Conservation (phyloP, 2,329 filamentous ascomycete species). For the Penicillium rolfsii region DNA sequence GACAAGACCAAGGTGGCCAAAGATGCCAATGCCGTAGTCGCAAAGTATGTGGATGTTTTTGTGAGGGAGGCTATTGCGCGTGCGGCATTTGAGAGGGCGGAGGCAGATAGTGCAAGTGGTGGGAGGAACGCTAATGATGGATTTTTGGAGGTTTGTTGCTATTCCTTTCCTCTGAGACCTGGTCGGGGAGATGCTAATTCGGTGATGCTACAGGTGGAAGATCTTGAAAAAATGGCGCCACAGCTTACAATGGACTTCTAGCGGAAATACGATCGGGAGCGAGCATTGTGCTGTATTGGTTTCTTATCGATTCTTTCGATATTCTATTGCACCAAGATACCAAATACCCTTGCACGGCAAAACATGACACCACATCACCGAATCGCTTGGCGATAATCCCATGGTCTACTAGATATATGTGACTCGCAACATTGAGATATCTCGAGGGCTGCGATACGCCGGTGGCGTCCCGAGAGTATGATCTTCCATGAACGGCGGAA, state of each 20-base stretch:
- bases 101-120: conserved; percentile 41
- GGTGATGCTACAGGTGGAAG: conserved; percentile 66
- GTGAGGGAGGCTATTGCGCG: conserved; percentile 85
- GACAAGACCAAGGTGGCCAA: conserved; percentile 73
- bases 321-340: conserved; percentile 28
- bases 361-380: not conserved
- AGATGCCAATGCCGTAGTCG: conserved; percentile 75
- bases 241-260: conserved; percentile 85
- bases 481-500: conserved; percentile 31
- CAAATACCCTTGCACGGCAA: conserved; percentile 14
- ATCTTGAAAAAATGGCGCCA: conserved; percentile 84
- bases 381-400: not conserved
- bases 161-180: not conserved
- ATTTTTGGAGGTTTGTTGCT: conserved; percentile 71
- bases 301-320: conserved; percentile 6
- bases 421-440: conserved; percentile 28
- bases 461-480: conserved; percentile 27
- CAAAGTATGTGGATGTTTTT: conserved; percentile 89
- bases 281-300: conserved; percentile 9
- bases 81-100: conserved; percentile 69
- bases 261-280: not conserved
- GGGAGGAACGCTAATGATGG: conserved; percentile 52
- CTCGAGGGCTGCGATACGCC: conserved; percentile 28
- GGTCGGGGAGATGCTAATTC: conserved; percentile 6
- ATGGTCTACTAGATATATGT: conserved; percentile 15